phyloP scores from a whole-genome alignment of 1,139 yeast species.

The Scheffersomyces segobiensis region DNA sequence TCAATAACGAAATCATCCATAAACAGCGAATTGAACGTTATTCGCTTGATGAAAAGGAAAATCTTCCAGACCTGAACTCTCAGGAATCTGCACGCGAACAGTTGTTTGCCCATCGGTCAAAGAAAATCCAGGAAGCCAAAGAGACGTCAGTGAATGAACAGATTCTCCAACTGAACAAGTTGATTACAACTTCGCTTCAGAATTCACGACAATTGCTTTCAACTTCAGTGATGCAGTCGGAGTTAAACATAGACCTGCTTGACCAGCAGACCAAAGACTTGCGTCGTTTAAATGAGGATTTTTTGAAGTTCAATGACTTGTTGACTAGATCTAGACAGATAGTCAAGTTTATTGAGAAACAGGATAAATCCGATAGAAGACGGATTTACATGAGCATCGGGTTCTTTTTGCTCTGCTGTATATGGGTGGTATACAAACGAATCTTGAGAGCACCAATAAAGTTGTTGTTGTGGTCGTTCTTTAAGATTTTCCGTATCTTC shows the following conservation, averaged over 20 bases:
- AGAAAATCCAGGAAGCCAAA: slow-evolving; percentile 3
- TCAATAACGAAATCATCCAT: slow-evolving; percentile 14
- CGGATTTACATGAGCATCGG: slow-evolving; percentile 60
- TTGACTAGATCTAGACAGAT: slow-evolving; percentile 55
- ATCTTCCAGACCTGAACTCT: slow-evolving; percentile 1
- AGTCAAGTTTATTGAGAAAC: slow-evolving; percentile 65
- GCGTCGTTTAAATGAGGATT: slow-evolving; percentile 48
- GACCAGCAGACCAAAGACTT: slow-evolving; percentile 60
- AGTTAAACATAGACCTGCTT: slow-evolving; percentile 59
- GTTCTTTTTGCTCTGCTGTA: slow-evolving; percentile 55
- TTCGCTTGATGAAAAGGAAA: background rate
- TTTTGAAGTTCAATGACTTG: slow-evolving; percentile 54
- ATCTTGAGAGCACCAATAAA: slow-evolving; percentile 57
- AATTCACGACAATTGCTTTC: slow-evolving; percentile 56
- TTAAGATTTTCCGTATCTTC: slow-evolving; percentile 47
- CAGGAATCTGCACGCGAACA: slow-evolving; percentile 6
- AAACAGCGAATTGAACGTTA: slow-evolving; percentile 16
- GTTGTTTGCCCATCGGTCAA: slow-evolving; percentile 8
- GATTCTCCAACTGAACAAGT: slow-evolving; percentile 49
- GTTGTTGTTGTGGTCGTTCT: slow-evolving; percentile 58
- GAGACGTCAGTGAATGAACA: slow-evolving; percentile 19
- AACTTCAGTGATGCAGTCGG: slow-evolving; percentile 59
- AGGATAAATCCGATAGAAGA: slow-evolving; percentile 62
- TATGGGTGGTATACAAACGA: slow-evolving; percentile 68
- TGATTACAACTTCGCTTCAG: slow-evolving; percentile 53